Evolutionary conservation across 495 filamentous ascomycete species (phyloP).

Genomic region (Trichoderma gamsii): DNA sequence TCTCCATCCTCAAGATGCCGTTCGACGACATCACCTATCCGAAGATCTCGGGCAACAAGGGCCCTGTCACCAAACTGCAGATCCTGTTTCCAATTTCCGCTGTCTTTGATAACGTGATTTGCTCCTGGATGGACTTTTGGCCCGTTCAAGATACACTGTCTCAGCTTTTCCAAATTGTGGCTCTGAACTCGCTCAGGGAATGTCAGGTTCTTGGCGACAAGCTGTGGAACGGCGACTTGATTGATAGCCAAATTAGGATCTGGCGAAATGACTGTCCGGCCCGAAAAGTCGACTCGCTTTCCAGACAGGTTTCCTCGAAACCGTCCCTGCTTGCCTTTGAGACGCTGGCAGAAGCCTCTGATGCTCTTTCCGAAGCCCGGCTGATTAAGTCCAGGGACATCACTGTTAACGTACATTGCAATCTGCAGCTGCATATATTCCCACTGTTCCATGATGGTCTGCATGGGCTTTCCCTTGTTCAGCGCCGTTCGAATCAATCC

Average conservation of each 20-base stretch:
- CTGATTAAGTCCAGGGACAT: conserved; percentile 83
- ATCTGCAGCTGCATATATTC: conserved; percentile 92
- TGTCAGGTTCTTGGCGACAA: conserved; percentile 89
- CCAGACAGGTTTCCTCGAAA: conserved; percentile 95
- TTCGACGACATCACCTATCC: conserved; percentile 83
- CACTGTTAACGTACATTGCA: conserved; percentile 95
- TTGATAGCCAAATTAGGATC: conserved; percentile 93
- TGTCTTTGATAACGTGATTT: conserved; percentile 70
- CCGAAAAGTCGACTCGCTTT: conserved; percentile 98
- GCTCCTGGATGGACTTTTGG: conserved; percentile 77
- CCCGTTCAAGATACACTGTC: conserved; percentile 64
- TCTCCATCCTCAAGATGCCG: conserved; percentile 93
- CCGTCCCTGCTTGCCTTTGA: conserved; percentile 95
- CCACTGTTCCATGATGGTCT: conserved; percentile 96
- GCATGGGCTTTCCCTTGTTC: conserved; percentile 71
- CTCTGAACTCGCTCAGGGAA: conserved; percentile 83
- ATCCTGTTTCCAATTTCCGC: conserved; percentile 55
- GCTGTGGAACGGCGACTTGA: conserved; percentile 82
- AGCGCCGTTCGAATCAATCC: conserved; percentile 73
- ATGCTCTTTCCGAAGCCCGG: conserved; percentile 68
- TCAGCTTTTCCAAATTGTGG: conserved; percentile 78
- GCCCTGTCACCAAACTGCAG: conserved; percentile 68
- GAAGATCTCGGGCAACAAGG: conserved; percentile 60
- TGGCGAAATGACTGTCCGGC: conserved; percentile 92
- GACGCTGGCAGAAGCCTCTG: conserved; percentile 85